Conservation (phyloP, 2,329 filamentous ascomycete species). For the Polychaeton citri region DNA sequence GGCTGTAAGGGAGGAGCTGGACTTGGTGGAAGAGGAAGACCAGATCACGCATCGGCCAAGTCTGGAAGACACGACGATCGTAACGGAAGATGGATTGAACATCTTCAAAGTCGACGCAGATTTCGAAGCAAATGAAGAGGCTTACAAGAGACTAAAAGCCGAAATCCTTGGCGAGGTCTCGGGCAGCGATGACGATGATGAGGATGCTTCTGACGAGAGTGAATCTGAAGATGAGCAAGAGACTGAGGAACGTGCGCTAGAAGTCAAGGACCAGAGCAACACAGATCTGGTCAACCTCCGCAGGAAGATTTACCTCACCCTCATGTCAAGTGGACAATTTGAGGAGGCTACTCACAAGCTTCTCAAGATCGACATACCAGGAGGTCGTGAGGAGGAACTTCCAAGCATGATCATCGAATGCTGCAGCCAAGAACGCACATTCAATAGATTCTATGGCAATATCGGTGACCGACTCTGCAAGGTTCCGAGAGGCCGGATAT, state of each 20-base stretch:
- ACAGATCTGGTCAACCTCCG: constrained; percentile 88
- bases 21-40: constrained; percentile 93
- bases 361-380: constrained; percentile 72
- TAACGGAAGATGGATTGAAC: constrained; percentile 77
- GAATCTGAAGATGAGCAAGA: constrained; percentile 48
- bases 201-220: constrained; percentile 52
- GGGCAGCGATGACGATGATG: constrained; percentile 68
- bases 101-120: constrained; percentile 89
- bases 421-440: constrained; percentile 91
- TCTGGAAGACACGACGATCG: constrained; percentile 62
- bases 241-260: constrained; percentile 62
- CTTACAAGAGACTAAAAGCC: constrained; percentile 79
- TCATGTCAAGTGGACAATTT: constrained; percentile 91
- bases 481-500: constrained; percentile 64
- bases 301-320: constrained; percentile 89
- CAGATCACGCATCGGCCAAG: constrained; percentile 84
- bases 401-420: constrained; percentile 97
- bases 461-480: constrained; percentile 93
- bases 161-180: constrained; percentile 75
- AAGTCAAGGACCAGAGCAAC: constrained; percentile 97
- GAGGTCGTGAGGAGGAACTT: constrained; percentile 76
- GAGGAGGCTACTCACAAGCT: constrained; percentile 97
- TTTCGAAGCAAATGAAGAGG: constrained; percentile 81
- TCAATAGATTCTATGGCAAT: constrained; percentile 91
- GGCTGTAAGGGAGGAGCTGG: constrained; percentile 79